Evolutionary conservation across 176 grass and related monocot species (phyloP).

Genomic region (Carex kokanica): DNA sequence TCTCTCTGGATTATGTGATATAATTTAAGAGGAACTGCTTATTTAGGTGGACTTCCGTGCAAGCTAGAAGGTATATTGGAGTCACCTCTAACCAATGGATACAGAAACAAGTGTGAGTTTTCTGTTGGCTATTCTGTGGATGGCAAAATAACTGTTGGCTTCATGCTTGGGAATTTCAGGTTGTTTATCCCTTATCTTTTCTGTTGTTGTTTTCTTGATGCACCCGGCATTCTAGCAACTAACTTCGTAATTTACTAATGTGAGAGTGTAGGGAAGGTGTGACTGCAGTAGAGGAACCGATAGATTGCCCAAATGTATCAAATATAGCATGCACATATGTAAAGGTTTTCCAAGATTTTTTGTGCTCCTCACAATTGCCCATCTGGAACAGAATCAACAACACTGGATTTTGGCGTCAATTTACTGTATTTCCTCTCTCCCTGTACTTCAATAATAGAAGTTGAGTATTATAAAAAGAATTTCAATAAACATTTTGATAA

Average conservation of each 20-base stretch:
- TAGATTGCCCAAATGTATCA: conserved; percentile 89
- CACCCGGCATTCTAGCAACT: background rate
- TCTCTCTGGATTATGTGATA: background rate
- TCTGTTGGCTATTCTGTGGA: conserved; percentile 83
- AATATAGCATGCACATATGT: conserved; percentile 67
- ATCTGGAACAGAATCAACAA: conserved; percentile 86
- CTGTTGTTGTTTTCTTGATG: background rate
- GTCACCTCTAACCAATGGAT: conserved; percentile 77
- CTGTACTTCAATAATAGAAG: background rate
- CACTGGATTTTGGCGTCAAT: conserved; percentile 95
- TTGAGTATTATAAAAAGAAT: background rate
- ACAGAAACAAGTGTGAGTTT: conserved; percentile 98
- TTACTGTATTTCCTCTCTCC: conserved; percentile 48
- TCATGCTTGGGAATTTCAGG: conserved; percentile 99
- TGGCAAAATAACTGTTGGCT: conserved; percentile 78
- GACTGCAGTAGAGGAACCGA: conserved; percentile 91
- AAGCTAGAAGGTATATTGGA: conserved; percentile 91
- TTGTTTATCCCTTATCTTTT: conserved; percentile 21
- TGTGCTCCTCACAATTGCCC: conserved; percentile 54
- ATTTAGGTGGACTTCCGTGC: conserved; percentile 94
- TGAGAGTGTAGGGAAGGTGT: conserved; percentile 71
- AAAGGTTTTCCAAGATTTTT: conserved; percentile 75
- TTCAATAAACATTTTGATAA: background rate
- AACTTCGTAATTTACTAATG: conserved; percentile 27
- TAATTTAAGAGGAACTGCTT: background rate